Conservation (phyloP, 2,329 filamentous ascomycete genomes). For the Penicillium glabrum region DNA sequence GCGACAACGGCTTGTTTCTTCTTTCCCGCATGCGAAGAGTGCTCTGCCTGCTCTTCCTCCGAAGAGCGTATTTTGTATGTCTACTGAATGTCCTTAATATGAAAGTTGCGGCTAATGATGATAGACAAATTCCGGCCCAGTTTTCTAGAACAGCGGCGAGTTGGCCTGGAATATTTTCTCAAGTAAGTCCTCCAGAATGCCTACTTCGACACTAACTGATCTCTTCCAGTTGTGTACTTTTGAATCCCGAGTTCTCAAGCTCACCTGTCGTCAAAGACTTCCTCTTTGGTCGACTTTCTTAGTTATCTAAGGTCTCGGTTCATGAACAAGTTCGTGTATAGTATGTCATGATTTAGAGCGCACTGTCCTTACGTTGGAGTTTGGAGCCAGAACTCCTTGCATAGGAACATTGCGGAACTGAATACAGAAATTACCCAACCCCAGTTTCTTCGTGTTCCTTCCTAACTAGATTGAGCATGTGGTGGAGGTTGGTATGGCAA, state of each 20-base stretch:
- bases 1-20: conserved; percentile 67
- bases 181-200: conserved; percentile 61
- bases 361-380: conserved; percentile 1
- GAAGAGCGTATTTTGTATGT: conserved; percentile 82
- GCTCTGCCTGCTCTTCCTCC: conserved; percentile 89
- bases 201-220: background rate
- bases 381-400: background rate
- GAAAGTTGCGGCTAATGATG: background rate
- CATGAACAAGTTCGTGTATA: background rate
- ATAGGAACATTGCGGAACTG: background rate
- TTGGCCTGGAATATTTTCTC: conserved; percentile 86
- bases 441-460: background rate
- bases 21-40: conserved; percentile 79
- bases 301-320: background rate
- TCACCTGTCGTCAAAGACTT: conserved; percentile 92
- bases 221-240: conserved; percentile 71
- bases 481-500: background rate
- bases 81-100: background rate
- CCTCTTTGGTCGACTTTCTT: conserved; percentile 58
- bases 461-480: background rate
- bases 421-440: background rate
- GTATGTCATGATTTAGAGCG: conserved; percentile 2
- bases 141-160: conserved; percentile 81
- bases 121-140: conserved; percentile 69
- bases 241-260: conserved; percentile 91